phyloP scores from a whole-genome alignment of 371 early-diverging fungal genomes.

The Lichtheimia corymbifera region DNA sequence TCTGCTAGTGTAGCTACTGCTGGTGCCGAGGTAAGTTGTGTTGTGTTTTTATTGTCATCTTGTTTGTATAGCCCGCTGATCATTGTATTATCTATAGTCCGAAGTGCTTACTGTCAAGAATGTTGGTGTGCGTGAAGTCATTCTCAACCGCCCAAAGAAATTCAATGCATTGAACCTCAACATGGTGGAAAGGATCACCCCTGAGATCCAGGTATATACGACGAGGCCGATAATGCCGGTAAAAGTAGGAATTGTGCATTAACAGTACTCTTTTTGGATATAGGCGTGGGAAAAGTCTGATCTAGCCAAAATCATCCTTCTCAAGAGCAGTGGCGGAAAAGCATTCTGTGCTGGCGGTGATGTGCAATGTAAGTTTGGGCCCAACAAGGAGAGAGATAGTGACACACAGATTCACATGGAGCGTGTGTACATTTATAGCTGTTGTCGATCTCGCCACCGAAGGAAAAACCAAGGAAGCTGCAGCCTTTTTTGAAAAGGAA shows the following conservation, averaged over 20 bases:
- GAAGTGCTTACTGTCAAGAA: conserved; percentile 54
- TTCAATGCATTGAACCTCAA: conserved; percentile 85
- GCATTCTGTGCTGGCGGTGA: conserved; percentile 99
- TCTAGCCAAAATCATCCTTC: conserved; percentile 82
- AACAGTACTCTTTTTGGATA: conserved; percentile 1
- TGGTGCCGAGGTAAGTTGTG: conserved; percentile 16
- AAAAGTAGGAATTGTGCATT: neutral
- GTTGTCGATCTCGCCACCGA: conserved; percentile 46
- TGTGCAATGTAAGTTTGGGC: conserved; percentile 68
- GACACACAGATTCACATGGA: neutral
- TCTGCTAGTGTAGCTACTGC: conserved; percentile 35
- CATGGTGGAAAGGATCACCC: conserved; percentile 86
- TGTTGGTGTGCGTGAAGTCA: conserved; percentile 43
- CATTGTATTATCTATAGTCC: conserved; percentile 28
- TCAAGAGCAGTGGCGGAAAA: conserved; percentile 74
- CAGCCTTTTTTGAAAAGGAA: conserved; percentile 89
- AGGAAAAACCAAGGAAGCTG: conserved; percentile 52
- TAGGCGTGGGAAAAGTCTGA: conserved; percentile 92
- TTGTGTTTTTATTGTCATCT: neutral
- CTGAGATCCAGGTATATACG: conserved; percentile 71
- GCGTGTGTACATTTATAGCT: conserved; percentile 22
- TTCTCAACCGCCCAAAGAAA: conserved; percentile 88
- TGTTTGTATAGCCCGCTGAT: no score
- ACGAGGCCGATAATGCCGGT: neutral
- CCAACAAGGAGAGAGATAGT: neutral